Evolutionary conservation across 73 alveolate species (phyloP).

Genomic region (Paramecium biaurelia): DNA sequence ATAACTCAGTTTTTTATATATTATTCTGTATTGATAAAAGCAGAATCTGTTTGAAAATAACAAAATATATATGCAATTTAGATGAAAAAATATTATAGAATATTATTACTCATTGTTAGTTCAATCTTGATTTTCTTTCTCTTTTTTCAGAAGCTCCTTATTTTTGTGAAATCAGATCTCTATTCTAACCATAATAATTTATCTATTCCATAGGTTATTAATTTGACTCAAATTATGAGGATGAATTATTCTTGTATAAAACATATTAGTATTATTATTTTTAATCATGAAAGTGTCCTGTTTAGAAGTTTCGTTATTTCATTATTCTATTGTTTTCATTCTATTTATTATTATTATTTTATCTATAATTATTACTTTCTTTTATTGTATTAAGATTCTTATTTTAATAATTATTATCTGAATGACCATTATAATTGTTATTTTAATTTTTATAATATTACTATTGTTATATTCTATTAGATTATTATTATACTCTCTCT

Average conservation of each 20-base stretch:
- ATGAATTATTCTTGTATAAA: background rate
- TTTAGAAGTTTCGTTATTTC: background rate
- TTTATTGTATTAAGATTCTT: background rate
- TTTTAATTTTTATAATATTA: no score
- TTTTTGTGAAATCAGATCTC: background rate
- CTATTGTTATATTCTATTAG: no score
- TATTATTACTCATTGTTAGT: background rate
- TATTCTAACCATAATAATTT: background rate
- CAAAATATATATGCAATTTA: background rate
- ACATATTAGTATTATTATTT: background rate
- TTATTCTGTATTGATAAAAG: background rate
- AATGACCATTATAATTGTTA: background rate
- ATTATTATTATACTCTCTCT: no score
- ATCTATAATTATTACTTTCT: background rate
- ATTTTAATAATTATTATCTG: background rate
- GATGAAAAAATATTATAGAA: background rate
- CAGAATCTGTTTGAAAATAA: no score
- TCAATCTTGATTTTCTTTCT: conserved; percentile 2
- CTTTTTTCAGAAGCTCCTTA: background rate
- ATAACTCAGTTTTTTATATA: background rate
- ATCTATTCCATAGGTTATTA: background rate
- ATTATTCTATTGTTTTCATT: background rate
- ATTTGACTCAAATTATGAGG: background rate
- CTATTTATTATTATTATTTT: background rate
- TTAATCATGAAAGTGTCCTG: background rate